Base-by-base conservation (phyloP, 2,329 filamentous ascomycete genomes). In the Neofusicoccum kwambonambiense region DNA sequence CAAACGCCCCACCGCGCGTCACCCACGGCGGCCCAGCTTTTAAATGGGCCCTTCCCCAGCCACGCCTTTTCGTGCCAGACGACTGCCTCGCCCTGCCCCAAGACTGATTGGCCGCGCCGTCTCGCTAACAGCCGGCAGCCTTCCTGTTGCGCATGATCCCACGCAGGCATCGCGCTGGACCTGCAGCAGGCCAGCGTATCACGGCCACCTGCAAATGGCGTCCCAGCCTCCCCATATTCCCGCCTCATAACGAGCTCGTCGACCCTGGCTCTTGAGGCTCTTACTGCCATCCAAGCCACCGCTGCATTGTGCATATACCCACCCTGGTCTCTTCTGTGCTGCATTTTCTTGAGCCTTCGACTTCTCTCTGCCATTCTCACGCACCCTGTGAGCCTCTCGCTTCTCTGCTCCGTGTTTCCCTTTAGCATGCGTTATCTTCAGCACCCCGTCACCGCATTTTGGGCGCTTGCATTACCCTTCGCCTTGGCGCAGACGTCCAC, bases 401-500 rank as follows among this genome's bases (percentile, higher is more conserved):
- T 6, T 50, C 35, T 49, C 35, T 9, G 3, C 17, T 12, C 27
- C 44, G 13, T 41, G n/a, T 5, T 27, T 50, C 41, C 15, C 15
- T 3, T 41, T 64, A 34, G 39, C 62, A 47, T 61, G 57, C 44
- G 31, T 45, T 58, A 13, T 44, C 13, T 50, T 31, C 17, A n/a
- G n/a, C 17, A n/a, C 11, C 34, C 34, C 9, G 42, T 51, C n/a
- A 9, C 27, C 8, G 19, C 31, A 17, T 35, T 49, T 35, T 22
- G 31, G 5, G 49, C 62, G 7, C 35, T 60, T 31, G 9, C 22
- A 17, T n/a, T 41, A n/a, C 34, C 51, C 17, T 35, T 37, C 8
- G 42, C 41, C 12, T 66, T 66, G n/a, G 74, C 69, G 8, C 75
- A 77, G 68, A 77, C 75, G n/a, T 75, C 70, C 65, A 73, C 72